Conservation (phyloP, 2,329 filamentous ascomycete genomes). For the Thelonectria rubi region DNA sequence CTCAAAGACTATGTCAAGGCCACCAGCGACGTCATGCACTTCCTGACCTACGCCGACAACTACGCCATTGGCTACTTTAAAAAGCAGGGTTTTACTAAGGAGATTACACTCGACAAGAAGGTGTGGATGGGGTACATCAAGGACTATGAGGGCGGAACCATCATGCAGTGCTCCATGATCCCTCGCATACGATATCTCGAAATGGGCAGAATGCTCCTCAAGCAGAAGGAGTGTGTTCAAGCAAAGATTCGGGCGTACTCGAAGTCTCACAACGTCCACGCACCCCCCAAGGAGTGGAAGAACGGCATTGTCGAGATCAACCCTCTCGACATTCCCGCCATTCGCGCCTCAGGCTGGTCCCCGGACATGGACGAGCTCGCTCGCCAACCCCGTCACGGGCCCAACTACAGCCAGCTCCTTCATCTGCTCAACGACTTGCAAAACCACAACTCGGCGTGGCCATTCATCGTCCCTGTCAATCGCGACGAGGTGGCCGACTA, state of each 20-base stretch:
- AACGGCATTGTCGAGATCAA: slow-evolving; percentile 80
- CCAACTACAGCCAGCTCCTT: slow-evolving; percentile 93
- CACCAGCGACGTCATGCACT: slow-evolving; percentile 97
- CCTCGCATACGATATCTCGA: slow-evolving; percentile 95
- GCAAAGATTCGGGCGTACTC: slow-evolving; percentile 94
- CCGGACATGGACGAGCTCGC: slow-evolving; percentile 98
- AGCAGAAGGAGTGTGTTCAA: slow-evolving; percentile 95
- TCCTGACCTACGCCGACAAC: slow-evolving; percentile 97
- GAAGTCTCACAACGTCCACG: slow-evolving; percentile 86
- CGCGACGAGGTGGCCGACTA: slow-evolving; percentile 98
- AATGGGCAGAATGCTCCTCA: slow-evolving; percentile 89
- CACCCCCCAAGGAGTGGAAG: slow-evolving; percentile 86
- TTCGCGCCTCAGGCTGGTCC: slow-evolving; percentile 93
- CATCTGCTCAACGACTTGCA: slow-evolving; percentile 95
- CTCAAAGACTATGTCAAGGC: slow-evolving; percentile 98
- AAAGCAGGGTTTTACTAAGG: slow-evolving; percentile 98
- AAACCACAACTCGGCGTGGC: slow-evolving; percentile 93
- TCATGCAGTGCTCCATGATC: slow-evolving; percentile 99
- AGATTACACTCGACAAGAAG: slow-evolving; percentile 89
- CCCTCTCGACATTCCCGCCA: slow-evolving; percentile 85
- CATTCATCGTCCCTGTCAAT: slow-evolving; percentile 92
- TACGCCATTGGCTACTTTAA: slow-evolving; percentile 99
- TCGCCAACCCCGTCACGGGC: slow-evolving; percentile 92
- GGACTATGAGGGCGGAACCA: slow-evolving; percentile 97
- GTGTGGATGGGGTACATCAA: slow-evolving; percentile 99